These are phyloP conservation scores for Coemansia sp. DNA, from an alignment of 192 early-diverging fungal species.

Conservation along the genomic window DNA sequence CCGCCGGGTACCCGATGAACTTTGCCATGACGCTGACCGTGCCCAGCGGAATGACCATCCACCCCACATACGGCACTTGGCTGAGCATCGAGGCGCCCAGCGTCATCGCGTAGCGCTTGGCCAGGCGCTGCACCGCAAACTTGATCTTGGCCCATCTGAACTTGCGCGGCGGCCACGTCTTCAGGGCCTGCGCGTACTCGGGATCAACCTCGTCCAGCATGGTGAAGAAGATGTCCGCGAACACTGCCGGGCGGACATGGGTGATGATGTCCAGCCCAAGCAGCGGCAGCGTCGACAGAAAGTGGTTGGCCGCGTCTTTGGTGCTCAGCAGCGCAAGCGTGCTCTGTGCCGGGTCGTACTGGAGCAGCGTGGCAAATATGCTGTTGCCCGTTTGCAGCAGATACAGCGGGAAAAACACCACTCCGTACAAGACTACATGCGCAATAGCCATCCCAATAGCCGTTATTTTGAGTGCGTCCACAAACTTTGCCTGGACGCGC, in stretches of 20 bases:
- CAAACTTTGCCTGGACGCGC: slow-evolving; percentile 31
- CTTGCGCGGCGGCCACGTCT: slow-evolving; percentile 33
- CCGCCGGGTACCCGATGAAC: slow-evolving; percentile 42
- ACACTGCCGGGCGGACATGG: slow-evolving; percentile 25
- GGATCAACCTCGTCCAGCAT: slow-evolving; percentile 42
- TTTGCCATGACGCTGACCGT: slow-evolving; percentile 37
- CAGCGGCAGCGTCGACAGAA: slow-evolving; percentile 37
- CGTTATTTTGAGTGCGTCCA: slow-evolving; percentile 30
- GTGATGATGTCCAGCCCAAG: slow-evolving; percentile 40
- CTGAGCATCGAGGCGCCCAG: slow-evolving; percentile 27
- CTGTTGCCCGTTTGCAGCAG: slow-evolving; percentile 28
- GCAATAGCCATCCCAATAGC: slow-evolving; percentile 25
- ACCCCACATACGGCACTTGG: slow-evolving; percentile 32
- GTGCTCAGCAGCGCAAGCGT: slow-evolving; percentile 40
- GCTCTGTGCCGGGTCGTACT: slow-evolving; percentile 31
- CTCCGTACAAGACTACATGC: slow-evolving; percentile 16
- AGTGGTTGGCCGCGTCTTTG: slow-evolving; percentile 33
- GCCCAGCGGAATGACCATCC: slow-evolving; percentile 41
- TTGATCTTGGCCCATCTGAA: slow-evolving; percentile 42
- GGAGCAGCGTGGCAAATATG: slow-evolving; percentile 17
- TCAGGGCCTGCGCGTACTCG: slow-evolving; percentile 28
- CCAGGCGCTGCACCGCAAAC: slow-evolving; percentile 29
- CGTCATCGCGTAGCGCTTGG: slow-evolving; percentile 42
- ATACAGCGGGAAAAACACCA: slow-evolving; percentile 36
- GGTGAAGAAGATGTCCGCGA: slow-evolving; percentile 39